Conservation (phyloP, 176 grass and related monocot species). For the Hordeum marinum region DNA sequence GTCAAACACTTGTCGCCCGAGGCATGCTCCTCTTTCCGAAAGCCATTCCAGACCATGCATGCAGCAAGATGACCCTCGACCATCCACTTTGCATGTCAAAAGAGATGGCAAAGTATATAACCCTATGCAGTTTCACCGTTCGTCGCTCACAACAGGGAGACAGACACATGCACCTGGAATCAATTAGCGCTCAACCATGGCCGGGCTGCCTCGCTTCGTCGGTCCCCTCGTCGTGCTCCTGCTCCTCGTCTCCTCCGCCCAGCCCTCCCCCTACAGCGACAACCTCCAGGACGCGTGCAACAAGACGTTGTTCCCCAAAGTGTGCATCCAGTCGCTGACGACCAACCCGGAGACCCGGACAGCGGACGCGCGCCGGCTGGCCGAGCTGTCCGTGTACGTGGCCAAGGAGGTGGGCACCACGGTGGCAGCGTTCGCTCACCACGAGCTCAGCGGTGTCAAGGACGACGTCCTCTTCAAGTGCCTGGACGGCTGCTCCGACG, state of each 20-base stretch:
- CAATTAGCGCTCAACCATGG: neutral
- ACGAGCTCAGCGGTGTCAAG: slow-evolving; percentile 2
- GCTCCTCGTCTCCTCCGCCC: neutral
- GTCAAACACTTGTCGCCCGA: slow-evolving; percentile 12
- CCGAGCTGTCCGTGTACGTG: slow-evolving; percentile 37
- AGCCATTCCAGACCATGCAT: slow-evolving; percentile 7
- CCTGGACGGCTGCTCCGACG: slow-evolving; percentile 44
- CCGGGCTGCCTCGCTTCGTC: neutral
- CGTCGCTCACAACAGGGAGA: neutral
- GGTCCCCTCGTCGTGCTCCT: neutral
- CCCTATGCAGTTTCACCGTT: neutral
- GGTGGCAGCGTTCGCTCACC: slow-evolving; percentile 27
- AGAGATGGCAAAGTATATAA: neutral
- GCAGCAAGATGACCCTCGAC: neutral
- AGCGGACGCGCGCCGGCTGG: slow-evolving; percentile 27
- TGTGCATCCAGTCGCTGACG: slow-evolving; percentile 18
- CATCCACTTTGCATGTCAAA: neutral
- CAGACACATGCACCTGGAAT: neutral
- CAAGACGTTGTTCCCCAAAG: slow-evolving; percentile 44
- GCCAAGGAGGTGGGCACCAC: slow-evolving; percentile 26
- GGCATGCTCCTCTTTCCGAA: slow-evolving; percentile 7
- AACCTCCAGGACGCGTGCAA: slow-evolving; percentile 37
- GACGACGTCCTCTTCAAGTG: slow-evolving; percentile 15
- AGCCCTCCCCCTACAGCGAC: neutral
- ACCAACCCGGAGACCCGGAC: slow-evolving; percentile 27